A percentile compares a stretch with the other conserved stretches of the same genome.
These are phyloP conservation scores for Penicillium decumbens DNA, from an alignment of 2,329 filamentous ascomycete species.

Conservation along the genomic window DNA sequence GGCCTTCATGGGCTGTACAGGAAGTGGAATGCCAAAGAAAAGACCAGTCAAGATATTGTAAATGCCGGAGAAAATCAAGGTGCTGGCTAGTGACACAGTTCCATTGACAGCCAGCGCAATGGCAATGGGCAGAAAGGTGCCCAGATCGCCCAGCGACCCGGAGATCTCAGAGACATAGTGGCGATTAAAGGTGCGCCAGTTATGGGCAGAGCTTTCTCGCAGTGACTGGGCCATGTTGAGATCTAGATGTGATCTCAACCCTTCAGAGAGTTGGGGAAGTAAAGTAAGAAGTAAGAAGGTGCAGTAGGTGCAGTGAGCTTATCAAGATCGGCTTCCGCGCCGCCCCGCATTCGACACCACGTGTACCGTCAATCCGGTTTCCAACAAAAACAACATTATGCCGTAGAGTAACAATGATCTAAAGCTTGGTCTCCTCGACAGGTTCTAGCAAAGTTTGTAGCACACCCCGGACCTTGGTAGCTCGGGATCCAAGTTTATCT, in stretches of 20 bases:
- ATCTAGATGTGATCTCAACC: not conserved
- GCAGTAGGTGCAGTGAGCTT: conserved; percentile 1
- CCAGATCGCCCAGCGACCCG: conserved; percentile 81
- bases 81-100: conserved; percentile 76
- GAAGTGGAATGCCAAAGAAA: conserved; percentile 80
- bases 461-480: no score
- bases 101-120: conserved; percentile 74
- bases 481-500: no score
- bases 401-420: no score
- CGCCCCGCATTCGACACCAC: conserved; percentile 8
- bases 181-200: conserved; percentile 52
- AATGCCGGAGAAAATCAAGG: conserved; percentile 80
- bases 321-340: conserved; percentile 8
- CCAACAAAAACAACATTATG: no score
- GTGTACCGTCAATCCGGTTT: not conserved
- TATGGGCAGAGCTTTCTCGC: conserved; percentile 41
- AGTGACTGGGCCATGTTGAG: conserved; percentile 25
- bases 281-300: not conserved
- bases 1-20: conserved; percentile 86
- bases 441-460: no score
- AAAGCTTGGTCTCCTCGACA: no score
- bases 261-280: not conserved
- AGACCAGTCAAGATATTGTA: conserved; percentile 81
- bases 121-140: conserved; percentile 83
- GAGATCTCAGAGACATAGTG: conserved; percentile 72